A percentile compares a stretch with the other conserved stretches of the same genome.
Conservation (phyloP, 202 grass and related monocot species). For the Schoenoplectus triqueter region DNA sequence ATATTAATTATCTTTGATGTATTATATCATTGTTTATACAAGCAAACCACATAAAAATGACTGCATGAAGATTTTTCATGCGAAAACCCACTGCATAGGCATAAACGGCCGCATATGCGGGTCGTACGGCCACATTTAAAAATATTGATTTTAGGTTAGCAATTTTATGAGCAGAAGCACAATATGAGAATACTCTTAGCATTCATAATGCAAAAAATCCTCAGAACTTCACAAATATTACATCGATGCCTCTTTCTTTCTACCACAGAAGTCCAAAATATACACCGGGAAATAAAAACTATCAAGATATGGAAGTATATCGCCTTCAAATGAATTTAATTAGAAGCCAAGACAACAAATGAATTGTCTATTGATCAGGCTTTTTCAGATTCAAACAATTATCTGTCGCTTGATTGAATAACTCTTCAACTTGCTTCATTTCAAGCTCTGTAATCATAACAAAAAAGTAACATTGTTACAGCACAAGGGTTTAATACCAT, state of each 20-base stretch:
- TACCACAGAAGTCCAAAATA: background rate
- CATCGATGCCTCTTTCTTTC: background rate
- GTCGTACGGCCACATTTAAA: no score
- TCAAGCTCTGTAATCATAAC: conserved; percentile 59
- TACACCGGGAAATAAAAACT: background rate
- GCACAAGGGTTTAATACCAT: background rate
- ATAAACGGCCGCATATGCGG: no score
- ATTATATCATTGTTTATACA: no score
- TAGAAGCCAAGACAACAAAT: background rate
- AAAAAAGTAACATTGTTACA: background rate
- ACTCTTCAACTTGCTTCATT: conserved; percentile 66
- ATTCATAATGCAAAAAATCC: background rate
- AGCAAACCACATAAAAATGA: no score
- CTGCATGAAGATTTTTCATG: no score
- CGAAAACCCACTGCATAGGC: no score
- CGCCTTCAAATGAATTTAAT: background rate
- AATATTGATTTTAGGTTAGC: background rate
- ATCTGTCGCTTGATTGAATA: conserved; percentile 89
- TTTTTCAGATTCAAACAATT: conserved; percentile 95
- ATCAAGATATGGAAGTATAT: background rate
- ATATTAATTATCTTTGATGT: no score
- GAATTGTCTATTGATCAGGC: conserved; percentile 49
- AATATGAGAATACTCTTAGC: background rate
- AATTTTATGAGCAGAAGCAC: background rate
- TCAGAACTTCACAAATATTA: background rate